Conservation (phyloP, 1,284 basidiomycete genomes). For the Erythrobasidium hasegawianum region DNA sequence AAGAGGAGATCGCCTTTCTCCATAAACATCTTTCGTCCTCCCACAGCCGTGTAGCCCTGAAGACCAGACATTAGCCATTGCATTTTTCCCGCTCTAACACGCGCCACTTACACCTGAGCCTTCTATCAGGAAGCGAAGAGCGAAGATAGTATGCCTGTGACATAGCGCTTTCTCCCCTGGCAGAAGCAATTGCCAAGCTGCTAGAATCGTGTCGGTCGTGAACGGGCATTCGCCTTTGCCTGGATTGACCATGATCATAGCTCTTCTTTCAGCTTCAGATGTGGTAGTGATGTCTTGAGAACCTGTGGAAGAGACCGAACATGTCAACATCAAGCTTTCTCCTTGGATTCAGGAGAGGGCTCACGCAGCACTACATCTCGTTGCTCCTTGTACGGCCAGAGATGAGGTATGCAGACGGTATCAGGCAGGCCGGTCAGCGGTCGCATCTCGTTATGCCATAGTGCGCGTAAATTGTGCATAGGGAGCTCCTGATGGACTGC, state of each 20-base stretch:
- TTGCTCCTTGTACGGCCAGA: constrained; percentile 26
- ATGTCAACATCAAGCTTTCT: not conserved
- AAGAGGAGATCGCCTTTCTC: constrained; percentile 30
- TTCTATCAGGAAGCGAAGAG: constrained; percentile 24
- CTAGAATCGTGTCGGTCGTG: constrained; percentile 30
- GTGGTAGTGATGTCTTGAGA: constrained; percentile 28
- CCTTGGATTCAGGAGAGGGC: not conserved
- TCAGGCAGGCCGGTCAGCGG: constrained; percentile 23
- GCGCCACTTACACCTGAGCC: no score
- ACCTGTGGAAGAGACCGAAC: constrained; percentile 2
- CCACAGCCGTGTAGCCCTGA: constrained; percentile 27
- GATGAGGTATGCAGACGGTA: constrained; percentile 23
- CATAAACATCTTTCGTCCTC: constrained; percentile 34
- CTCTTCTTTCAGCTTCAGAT: constrained; percentile 28
- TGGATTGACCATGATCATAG: constrained; percentile 32
- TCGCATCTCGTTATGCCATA: constrained; percentile 36
- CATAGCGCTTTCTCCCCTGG: constrained; percentile 31
- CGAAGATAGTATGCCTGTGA: constrained; percentile 32
- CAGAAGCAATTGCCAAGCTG: constrained; percentile 34
- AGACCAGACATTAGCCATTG: no score
- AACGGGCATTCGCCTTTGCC: constrained; percentile 19
- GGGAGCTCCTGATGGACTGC: constrained; percentile 33
- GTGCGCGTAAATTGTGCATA: constrained; percentile 24
- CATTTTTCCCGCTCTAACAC: no score
- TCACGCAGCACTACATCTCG: constrained; percentile 32